Percentiles rank a stretch among this genome's conserved stretches.
Conservation (phyloP, 2,329 filamentous ascomycete species). For the Knoxdaviesia capensis region DNA sequence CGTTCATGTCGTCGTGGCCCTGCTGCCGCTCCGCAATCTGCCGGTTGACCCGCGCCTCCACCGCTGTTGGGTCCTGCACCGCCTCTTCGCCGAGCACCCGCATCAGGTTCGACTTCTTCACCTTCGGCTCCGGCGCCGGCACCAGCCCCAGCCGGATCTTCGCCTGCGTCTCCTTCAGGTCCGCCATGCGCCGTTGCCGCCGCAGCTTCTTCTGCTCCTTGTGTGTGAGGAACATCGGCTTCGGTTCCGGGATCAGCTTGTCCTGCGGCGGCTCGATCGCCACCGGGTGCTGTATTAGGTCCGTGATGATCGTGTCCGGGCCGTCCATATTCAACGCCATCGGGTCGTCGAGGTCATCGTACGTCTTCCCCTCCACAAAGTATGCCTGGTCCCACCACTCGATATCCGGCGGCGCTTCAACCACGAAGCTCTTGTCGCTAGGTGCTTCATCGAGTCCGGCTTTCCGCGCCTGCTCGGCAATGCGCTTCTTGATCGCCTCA, state of each 20-base stretch:
- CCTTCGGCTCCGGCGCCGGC: constrained; percentile 80
- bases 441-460: constrained; percentile 83
- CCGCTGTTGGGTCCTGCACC: constrained; percentile 91
- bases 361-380: constrained; percentile 48
- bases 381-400: constrained; percentile 98
- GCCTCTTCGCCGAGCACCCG: constrained; percentile 69
- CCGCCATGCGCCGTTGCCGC: constrained; percentile 74
- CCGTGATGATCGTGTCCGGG: constrained; percentile 71
- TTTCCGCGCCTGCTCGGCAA: constrained; percentile 70
- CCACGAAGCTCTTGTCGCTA: constrained; percentile 72
- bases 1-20: constrained; percentile 60
- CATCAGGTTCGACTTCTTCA: constrained; percentile 97
- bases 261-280: constrained; percentile 83
- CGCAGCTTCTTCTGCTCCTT: constrained; percentile 85
- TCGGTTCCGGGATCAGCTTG: constrained; percentile 55
- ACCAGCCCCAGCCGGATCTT: constrained; percentile 85
- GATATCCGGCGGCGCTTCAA: constrained; percentile 66
- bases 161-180: constrained; percentile 87
- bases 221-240: constrained; percentile 79
- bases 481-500: constrained; percentile 86
- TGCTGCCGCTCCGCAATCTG: constrained; percentile 77
- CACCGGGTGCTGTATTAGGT: constrained; percentile 84
- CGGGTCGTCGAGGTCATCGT: constrained; percentile 47
- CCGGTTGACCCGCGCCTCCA: constrained; percentile 80
- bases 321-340: constrained; percentile 52